phyloP scores from a whole-genome alignment of 2,329 filamentous ascomycete genomes.

The Ceratocystis cacaofunesta region DNA sequence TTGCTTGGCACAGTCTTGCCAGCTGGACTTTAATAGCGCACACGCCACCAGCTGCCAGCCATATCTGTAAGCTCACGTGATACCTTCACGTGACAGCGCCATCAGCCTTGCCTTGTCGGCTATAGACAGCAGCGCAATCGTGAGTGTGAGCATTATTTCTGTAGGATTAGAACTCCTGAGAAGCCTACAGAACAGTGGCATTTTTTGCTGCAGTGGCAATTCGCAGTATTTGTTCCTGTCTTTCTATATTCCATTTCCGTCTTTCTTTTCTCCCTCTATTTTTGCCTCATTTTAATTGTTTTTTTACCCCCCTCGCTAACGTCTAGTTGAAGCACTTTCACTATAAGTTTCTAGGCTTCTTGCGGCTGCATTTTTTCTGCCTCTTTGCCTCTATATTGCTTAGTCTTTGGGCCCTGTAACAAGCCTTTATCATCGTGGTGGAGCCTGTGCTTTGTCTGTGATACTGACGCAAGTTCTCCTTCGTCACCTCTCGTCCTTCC shows the following conservation, averaged over 20 bases:
- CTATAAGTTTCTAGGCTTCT: neutral
- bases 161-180: conserved; percentile 4
- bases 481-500: neutral
- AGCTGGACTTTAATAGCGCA: neutral
- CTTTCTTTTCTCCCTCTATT: neutral
- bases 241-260: neutral
- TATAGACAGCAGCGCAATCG: neutral
- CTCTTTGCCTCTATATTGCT: neutral
- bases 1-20: neutral
- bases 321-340: neutral
- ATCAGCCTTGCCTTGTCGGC: neutral
- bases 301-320: neutral
- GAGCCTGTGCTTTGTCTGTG: neutral
- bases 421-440: neutral
- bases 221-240: neutral
- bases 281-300: neutral
- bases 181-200: conserved; percentile 7
- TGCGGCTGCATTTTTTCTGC: neutral
- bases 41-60: neutral
- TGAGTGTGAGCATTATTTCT: neutral
- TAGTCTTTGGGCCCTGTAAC: neutral
- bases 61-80: neutral
- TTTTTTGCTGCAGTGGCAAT: neutral
- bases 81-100: neutral
- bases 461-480: neutral